phyloP scores from a whole-genome alignment of 1,139 yeast species.

The Pichia norvegensis region DNA sequence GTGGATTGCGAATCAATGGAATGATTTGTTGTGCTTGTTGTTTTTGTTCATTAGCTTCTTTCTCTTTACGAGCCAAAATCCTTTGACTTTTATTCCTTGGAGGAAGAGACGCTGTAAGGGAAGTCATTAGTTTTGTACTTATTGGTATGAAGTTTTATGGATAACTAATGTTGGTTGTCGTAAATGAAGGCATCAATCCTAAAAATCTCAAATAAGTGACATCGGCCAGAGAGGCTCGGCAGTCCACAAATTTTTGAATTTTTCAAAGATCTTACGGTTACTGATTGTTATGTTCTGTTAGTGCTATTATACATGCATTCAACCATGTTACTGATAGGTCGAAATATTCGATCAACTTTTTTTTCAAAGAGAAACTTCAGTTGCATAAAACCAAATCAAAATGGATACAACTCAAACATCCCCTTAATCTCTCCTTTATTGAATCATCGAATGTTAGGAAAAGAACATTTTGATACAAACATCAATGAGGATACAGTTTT shows the following conservation, averaged over 20 bases:
- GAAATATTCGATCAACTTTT: too few species aligned
- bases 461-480: conserved; percentile 8
- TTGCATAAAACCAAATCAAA: neutral
- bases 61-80: conserved; percentile 31
- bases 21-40: conserved; percentile 10
- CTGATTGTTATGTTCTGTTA: too few species aligned
- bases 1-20: conserved; percentile 5
- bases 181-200: too few species aligned
- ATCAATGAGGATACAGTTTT: conserved; percentile 18
- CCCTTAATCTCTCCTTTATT: conserved; percentile 11
- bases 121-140: too few species aligned
- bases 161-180: too few species aligned
- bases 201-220: too few species aligned
- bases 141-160: too few species aligned
- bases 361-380: neutral
- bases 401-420: neutral
- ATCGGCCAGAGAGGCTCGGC: too few species aligned
- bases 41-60: conserved; percentile 13
- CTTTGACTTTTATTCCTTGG: conserved; percentile 46
- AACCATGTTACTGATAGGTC: too few species aligned
- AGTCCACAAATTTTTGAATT: too few species aligned
- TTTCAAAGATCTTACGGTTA: too few species aligned
- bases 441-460: conserved; percentile 10
- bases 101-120: conserved; percentile 25
- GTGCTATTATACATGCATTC: too few species aligned